phyloP scores from a whole-genome alignment of 108 stramenopile genomes.

The Conticribra guillardii region DNA sequence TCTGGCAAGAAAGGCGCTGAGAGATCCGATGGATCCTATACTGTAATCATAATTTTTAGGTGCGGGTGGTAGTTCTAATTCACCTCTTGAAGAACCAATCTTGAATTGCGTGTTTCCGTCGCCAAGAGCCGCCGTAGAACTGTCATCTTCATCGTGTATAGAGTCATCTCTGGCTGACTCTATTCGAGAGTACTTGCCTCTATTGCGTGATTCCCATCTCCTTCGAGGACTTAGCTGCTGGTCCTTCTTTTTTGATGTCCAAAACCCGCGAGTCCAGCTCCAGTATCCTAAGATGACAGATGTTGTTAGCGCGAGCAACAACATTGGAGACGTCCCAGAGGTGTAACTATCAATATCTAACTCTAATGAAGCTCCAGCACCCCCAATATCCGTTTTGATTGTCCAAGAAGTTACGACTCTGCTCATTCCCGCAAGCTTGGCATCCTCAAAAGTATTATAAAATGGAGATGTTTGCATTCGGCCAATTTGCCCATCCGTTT shows the following conservation, averaged over 20 bases:
- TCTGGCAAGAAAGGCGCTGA: slow-evolving; percentile 5
- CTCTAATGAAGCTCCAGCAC: slow-evolving; percentile 3
- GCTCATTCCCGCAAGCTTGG: slow-evolving; percentile 21
- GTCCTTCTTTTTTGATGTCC: not conserved
- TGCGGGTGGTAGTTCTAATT: slow-evolving; percentile 6
- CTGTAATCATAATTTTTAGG: slow-evolving; percentile 8
- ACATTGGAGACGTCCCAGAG: not conserved
- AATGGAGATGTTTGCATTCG: slow-evolving; percentile 35
- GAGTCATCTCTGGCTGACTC: not conserved
- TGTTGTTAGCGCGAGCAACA: slow-evolving; percentile 12
- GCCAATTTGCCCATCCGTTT: slow-evolving; percentile 27
- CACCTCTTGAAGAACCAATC: not conserved
- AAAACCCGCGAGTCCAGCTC: too few relatives aligned
- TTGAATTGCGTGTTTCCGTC: slow-evolving; percentile 1
- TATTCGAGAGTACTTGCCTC: slow-evolving; percentile 1
- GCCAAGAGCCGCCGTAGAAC: slow-evolving; percentile 1
- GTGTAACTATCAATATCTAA: slow-evolving; percentile 5
- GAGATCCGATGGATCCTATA: slow-evolving; percentile 11
- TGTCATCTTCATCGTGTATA: slow-evolving; percentile 1
- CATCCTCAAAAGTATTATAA: slow-evolving; percentile 27
- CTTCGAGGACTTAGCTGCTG: not conserved
- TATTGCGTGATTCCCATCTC: not conserved
- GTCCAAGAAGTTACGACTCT: slow-evolving; percentile 51
- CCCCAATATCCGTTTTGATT: slow-evolving; percentile 47
- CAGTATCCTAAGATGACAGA: slow-evolving; percentile 13